Percentiles rank a stretch among this genome's conserved stretches.
Conservation (phyloP, 306 rosid species). For the Gastrolobium bilobum region DNA sequence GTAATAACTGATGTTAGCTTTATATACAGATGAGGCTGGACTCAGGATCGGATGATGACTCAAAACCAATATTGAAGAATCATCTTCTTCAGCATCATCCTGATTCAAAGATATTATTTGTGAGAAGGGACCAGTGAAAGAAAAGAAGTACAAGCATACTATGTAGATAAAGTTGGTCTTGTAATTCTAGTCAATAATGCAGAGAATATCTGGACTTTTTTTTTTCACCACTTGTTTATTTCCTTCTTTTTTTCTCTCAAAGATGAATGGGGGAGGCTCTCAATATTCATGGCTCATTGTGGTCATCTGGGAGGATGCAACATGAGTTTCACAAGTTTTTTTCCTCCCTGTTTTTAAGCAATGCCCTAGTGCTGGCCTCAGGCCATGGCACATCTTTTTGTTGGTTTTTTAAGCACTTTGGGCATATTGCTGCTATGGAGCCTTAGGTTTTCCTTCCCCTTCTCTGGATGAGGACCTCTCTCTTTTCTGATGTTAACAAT, state of each 20-base stretch:
- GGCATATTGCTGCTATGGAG: constrained; percentile 59
- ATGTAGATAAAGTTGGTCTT: constrained; percentile 41
- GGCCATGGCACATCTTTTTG: constrained; percentile 52
- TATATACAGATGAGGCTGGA: constrained; percentile 65
- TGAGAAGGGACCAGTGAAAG: constrained; percentile 60
- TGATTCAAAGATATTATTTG: constrained; percentile 55
- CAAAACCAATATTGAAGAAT: constrained; percentile 45
- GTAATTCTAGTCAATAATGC: constrained; percentile 21
- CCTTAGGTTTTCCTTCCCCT: constrained; percentile 54
- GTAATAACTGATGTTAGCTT: constrained; percentile 20
- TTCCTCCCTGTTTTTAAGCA: constrained; percentile 56
- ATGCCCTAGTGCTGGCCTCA: constrained; percentile 58
- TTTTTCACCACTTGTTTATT: background rate
- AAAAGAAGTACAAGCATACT: constrained; percentile 30
- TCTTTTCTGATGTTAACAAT: constrained; percentile 2
- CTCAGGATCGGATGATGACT: constrained; percentile 51
- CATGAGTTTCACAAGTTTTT: constrained; percentile 70
- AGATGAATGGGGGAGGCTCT: constrained; percentile 59
- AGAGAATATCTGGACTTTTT: background rate
- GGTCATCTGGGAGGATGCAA: constrained; percentile 60
- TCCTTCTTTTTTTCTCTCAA: constrained; percentile 36
- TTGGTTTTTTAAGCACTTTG: constrained; percentile 62
- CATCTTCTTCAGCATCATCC: constrained; percentile 53
- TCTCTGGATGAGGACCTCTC: constrained; percentile 47
- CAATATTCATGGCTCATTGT: constrained; percentile 51